Conservation (phyloP, 345 rosid genomes). For the Hypericum perforatum region DNA sequence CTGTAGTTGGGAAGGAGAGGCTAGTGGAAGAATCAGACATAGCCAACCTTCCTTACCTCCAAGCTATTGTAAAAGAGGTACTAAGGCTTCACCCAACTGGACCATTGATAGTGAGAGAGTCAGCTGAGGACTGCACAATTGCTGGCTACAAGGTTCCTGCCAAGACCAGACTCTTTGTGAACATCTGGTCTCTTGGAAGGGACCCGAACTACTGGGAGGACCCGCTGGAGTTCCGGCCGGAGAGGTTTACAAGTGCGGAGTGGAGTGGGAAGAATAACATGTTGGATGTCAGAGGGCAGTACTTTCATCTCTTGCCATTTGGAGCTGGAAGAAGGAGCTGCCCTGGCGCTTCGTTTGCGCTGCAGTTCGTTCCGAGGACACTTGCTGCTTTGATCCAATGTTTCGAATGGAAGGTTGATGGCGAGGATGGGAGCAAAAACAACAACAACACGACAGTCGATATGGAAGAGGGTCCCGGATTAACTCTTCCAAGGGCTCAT, state of each 20-base stretch:
- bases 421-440: not conserved
- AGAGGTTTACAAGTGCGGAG: not conserved
- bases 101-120: not conserved
- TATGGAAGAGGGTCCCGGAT: conserved; percentile 32
- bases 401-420: conserved; percentile 25
- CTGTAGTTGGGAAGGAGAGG: conserved; percentile 42
- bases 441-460: no score
- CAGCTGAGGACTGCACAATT: not conserved
- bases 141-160: not conserved
- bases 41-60: conserved; percentile 29
- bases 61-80: no score
- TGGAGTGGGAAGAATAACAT: not conserved
- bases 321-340: conserved; percentile 37
- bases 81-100: conserved; percentile 40
- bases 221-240: not conserved
- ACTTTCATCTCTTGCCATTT: conserved; percentile 31
- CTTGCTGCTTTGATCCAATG: conserved; percentile 32
- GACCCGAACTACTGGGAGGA: not conserved
- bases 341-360: conserved; percentile 36
- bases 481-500: conserved; percentile 26
- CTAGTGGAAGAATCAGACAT: conserved; percentile 50
- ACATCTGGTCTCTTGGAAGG: not conserved
- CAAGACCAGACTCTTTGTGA: not conserved
- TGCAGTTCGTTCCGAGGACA: conserved; percentile 23
- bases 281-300: not conserved